These are phyloP conservation scores for Catunica adiposa DNA, from an alignment of 2,329 filamentous ascomycete species.

Conservation along the genomic window DNA sequence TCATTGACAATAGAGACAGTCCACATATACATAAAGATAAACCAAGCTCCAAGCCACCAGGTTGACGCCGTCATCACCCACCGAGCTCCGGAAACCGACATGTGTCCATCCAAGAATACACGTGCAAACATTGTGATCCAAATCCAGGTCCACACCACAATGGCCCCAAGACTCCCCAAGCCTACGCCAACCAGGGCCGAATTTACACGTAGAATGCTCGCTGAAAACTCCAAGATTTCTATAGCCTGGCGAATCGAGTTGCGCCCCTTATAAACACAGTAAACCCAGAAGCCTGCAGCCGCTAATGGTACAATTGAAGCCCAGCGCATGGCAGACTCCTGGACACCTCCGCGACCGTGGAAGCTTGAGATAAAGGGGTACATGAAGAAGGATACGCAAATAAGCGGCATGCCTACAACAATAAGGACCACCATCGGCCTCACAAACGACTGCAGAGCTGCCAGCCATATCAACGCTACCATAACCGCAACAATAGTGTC, in stretches of 20 bases:
- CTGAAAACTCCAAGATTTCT: slow-evolving; percentile 81
- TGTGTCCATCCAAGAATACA: slow-evolving; percentile 83
- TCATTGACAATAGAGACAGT: slow-evolving; percentile 74
- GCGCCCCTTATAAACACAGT: slow-evolving; percentile 65
- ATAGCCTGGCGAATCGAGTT: slow-evolving; percentile 69
- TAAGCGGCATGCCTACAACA: slow-evolving; percentile 66
- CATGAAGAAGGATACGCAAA: slow-evolving; percentile 75
- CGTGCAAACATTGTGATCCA: slow-evolving; percentile 96
- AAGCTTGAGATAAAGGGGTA: slow-evolving; percentile 87
- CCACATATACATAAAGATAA: slow-evolving; percentile 92
- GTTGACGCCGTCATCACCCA: slow-evolving; percentile 78
- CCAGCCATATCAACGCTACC: slow-evolving; percentile 81
- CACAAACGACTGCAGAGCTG: slow-evolving; percentile 73
- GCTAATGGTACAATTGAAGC: slow-evolving; percentile 60
- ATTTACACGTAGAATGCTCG: slow-evolving; percentile 71
- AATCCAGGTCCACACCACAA: slow-evolving; percentile 83
- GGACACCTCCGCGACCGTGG: slow-evolving; percentile 67
- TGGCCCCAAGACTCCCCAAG: slow-evolving; percentile 54
- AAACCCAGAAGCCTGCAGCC: slow-evolving; percentile 63
- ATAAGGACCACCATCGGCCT: slow-evolving; percentile 68
- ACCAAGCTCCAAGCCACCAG: slow-evolving; percentile 90
- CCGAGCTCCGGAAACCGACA: slow-evolving; percentile 40
- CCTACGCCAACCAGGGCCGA: slow-evolving; percentile 72
- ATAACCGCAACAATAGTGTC: slow-evolving; percentile 84
- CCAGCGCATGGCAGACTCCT: slow-evolving; percentile 83